Conservation (phyloP, 2,329 filamentous ascomycete species). For the Cytospora chrysosperma region DNA sequence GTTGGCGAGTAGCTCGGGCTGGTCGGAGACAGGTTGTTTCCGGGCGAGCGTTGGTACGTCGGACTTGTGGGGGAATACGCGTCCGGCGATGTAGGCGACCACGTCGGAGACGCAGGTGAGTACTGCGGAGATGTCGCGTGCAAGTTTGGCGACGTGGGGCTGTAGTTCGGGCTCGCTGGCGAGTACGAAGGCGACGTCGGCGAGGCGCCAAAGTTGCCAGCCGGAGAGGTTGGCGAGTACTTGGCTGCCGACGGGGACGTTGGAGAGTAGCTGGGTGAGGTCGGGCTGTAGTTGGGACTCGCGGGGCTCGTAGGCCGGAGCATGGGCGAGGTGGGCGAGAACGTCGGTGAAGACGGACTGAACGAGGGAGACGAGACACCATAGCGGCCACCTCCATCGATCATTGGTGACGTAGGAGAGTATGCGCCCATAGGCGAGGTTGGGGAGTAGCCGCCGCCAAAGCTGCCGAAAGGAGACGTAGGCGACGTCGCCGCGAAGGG, state of each 20-base stretch:
- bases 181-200: slow-evolving; percentile 74
- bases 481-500: slow-evolving; percentile 70
- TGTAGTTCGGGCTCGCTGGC: slow-evolving; percentile 69
- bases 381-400: slow-evolving; percentile 53
- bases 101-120: slow-evolving; percentile 70
- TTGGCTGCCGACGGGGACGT: slow-evolving; percentile 58
- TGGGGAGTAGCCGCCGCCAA: slow-evolving; percentile 66
- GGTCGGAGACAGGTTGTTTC: slow-evolving; percentile 59
- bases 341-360: slow-evolving; percentile 62
- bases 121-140: slow-evolving; percentile 59
- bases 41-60: slow-evolving; percentile 54
- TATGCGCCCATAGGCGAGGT: slow-evolving; percentile 73
- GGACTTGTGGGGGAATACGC: slow-evolving; percentile 65
- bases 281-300: slow-evolving; percentile 63
- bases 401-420: slow-evolving; percentile 72
- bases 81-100: slow-evolving; percentile 71
- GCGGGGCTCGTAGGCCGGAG: slow-evolving; percentile 54
- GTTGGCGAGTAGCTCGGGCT: slow-evolving; percentile 73
- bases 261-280: slow-evolving; percentile 64
- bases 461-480: slow-evolving; percentile 60
- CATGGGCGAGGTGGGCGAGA: slow-evolving; percentile 62
- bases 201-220: slow-evolving; percentile 60
- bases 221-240: slow-evolving; percentile 71
- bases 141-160: slow-evolving; percentile 63
- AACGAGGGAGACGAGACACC: slow-evolving; percentile 59